These are phyloP conservation scores for Solanum lignicaule DNA, from an alignment of 257 asterid species.

Conservation along the genomic window DNA sequence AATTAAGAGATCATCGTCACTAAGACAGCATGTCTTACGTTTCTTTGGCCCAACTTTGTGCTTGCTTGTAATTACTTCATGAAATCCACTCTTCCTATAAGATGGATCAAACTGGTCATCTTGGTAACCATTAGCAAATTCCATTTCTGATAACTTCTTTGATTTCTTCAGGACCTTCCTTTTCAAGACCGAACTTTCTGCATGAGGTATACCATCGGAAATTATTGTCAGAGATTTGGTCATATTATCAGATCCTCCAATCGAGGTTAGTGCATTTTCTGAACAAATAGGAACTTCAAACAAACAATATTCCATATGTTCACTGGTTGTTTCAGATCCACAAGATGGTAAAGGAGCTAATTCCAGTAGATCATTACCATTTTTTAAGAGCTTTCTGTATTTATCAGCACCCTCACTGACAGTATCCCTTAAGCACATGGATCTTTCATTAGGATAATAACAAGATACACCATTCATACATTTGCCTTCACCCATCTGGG, in stretches of 20 bases:
- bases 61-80: background rate
- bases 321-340: constrained; percentile 32
- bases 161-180: constrained; percentile 54
- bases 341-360: constrained; percentile 23
- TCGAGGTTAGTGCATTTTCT: constrained; percentile 22
- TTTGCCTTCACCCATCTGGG: constrained; percentile 1
- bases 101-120: constrained; percentile 8
- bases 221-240: background rate
- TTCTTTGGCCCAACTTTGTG: constrained; percentile 28
- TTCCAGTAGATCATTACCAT: constrained; percentile 21
- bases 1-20: constrained; percentile 71
- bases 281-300: constrained; percentile 62
- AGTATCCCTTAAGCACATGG: constrained; percentile 5
- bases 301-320: constrained; percentile 26
- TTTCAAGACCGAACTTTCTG: background rate
- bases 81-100: background rate
- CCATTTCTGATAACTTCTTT: constrained; percentile 56
- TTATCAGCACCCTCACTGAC: constrained; percentile 29
- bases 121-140: constrained; percentile 20
- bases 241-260: constrained; percentile 24
- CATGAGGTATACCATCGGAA: background rate
- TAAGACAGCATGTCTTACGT: constrained; percentile 32
- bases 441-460: constrained; percentile 5
- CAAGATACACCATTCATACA: background rate
- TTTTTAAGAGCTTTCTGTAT: constrained; percentile 29